Evolutionary conservation across 2,329 filamentous ascomycete species (phyloP).

Genomic region (Fusarium pininemorale): DNA sequence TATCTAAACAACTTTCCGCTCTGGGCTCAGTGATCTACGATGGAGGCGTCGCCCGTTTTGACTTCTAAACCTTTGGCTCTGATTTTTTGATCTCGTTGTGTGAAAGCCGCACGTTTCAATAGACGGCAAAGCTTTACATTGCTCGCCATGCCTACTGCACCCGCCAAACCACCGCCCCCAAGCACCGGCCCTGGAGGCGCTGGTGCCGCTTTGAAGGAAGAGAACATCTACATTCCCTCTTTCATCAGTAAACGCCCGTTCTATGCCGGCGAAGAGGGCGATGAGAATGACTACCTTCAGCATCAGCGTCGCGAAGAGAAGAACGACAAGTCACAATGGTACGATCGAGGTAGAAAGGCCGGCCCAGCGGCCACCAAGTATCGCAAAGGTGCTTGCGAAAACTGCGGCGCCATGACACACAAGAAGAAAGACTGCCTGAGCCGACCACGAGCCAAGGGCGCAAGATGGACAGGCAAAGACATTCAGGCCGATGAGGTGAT

Average conservation of each 20-base stretch:
- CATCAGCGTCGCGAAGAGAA: slow-evolving; percentile 80
- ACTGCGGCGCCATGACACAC: slow-evolving; percentile 97
- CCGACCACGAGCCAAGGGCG: slow-evolving; percentile 86
- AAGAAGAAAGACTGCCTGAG: slow-evolving; percentile 94
- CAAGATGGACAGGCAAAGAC: slow-evolving; percentile 90
- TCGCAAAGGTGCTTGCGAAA: slow-evolving; percentile 97
- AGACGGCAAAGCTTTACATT: neutral
- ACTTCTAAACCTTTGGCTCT: neutral
- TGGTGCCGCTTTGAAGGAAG: slow-evolving; percentile 74
- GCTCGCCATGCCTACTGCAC: slow-evolving; percentile 39
- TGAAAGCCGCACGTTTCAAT: neutral
- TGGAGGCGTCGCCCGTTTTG: neutral
- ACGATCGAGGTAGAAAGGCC: slow-evolving; percentile 85
- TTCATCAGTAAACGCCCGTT: slow-evolving; percentile 99
- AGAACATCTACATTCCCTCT: slow-evolving; percentile 97
- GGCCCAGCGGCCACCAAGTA: slow-evolving; percentile 94
- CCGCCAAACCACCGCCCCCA: slow-evolving; percentile 46
- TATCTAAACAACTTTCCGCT: slow-evolving; percentile 25
- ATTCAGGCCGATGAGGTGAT: slow-evolving; percentile 92
- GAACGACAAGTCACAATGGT: slow-evolving; percentile 84
- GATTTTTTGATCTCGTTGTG: neutral
- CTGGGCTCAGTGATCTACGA: neutral
- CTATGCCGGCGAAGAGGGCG: slow-evolving; percentile 84
- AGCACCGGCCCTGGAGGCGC: slow-evolving; percentile 46
- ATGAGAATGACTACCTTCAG: slow-evolving; percentile 88